Percentiles rank a stretch among this genome's conserved stretches.
These are phyloP conservation scores for Zygnema circumcarinatum DNA, from an alignment of 139 green algal genomes.

Conservation along the genomic window DNA sequence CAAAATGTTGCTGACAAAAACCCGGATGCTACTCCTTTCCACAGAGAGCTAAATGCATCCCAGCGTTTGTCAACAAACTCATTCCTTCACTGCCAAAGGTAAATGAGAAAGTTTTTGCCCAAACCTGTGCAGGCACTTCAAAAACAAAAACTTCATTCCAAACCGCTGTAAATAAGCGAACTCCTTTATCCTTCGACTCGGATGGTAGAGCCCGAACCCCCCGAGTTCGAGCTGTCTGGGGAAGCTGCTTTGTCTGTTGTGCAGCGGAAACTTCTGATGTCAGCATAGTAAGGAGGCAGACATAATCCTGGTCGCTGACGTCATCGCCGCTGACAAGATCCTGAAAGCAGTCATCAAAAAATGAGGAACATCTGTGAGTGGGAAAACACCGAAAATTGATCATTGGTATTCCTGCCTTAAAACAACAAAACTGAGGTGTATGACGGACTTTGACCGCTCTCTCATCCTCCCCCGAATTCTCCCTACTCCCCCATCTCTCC, in stretches of 20 bases:
- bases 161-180: background rate
- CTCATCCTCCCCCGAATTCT: too few species aligned
- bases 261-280: background rate
- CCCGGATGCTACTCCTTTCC: too few species aligned
- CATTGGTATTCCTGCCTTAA: too few species aligned
- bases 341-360: background rate
- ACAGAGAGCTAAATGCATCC: too few species aligned
- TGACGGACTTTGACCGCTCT: too few species aligned
- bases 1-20: too few species aligned
- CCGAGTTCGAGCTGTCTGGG: slow-evolving; percentile 36
- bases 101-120: too few species aligned
- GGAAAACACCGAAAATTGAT: too few species aligned
- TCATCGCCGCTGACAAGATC: background rate
- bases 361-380: background rate
- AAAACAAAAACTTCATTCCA: slow-evolving; percentile 58
- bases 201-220: background rate
- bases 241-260: slow-evolving; percentile 11
- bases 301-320: slow-evolving; percentile 20
- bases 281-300: slow-evolving; percentile 6
- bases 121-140: slow-evolving; percentile 12
- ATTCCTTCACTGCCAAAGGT: too few species aligned
- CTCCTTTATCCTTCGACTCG: background rate
- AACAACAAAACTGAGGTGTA: too few species aligned
- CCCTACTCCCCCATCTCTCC: too few species aligned
- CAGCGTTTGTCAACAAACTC: too few species aligned